Evolutionary conservation across 2,329 filamentous ascomycete species (phyloP).

Genomic region (Paraphaeosphaeria minitans): DNA sequence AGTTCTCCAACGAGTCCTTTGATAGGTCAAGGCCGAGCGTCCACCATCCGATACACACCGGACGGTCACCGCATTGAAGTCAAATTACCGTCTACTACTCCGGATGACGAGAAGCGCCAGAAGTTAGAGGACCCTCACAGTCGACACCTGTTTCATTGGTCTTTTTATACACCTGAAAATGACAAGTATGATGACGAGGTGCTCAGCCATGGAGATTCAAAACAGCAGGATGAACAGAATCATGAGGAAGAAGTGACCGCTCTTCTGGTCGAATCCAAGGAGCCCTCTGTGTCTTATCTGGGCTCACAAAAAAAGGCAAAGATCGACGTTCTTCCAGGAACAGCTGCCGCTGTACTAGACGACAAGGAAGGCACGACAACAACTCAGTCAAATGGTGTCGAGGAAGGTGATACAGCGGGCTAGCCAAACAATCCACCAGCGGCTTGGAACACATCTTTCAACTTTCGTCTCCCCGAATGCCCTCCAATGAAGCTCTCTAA

Average conservation of each 20-base stretch:
- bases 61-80: not conserved
- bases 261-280: not conserved
- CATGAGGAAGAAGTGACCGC: no score
- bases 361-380: not conserved
- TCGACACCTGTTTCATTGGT: not conserved
- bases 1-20: no score
- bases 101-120: no score
- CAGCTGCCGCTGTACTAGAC: not conserved
- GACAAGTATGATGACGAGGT: not conserved
- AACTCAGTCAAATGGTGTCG: not conserved
- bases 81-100: not conserved
- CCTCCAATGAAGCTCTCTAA: conserved; percentile 2
- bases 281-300: not conserved
- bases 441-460: not conserved
- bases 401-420: not conserved
- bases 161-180: not conserved
- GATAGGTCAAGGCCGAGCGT: not conserved
- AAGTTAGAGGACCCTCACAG: not conserved
- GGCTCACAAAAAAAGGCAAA: not conserved
- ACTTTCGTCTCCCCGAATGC: not conserved
- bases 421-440: not conserved
- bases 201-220: no score
- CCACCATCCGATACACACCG: not conserved
- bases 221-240: no score
- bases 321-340: not conserved